Evolutionary conservation across 1,139 yeast species (phyloP).

Genomic region (Candida frijolesensis): DNA sequence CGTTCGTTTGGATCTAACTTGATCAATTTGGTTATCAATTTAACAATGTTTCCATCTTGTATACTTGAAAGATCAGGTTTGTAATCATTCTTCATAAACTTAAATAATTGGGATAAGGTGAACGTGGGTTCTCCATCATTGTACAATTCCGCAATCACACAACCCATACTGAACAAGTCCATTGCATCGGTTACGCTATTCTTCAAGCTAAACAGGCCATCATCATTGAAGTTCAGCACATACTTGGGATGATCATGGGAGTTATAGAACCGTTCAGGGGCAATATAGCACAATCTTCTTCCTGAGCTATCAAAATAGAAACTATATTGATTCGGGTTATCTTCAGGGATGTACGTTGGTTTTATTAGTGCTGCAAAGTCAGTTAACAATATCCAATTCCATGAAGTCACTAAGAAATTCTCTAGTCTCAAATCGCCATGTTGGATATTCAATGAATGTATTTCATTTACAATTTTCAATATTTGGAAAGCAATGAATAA

Average conservation of each 20-base stretch:
- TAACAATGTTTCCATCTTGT: slow-evolving; percentile 41
- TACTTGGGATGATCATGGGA: slow-evolving; percentile 22
- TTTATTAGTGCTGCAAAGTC: slow-evolving; percentile 81
- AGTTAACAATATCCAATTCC: slow-evolving; percentile 83
- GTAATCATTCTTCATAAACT: slow-evolving; percentile 72
- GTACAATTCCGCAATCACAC: slow-evolving; percentile 88
- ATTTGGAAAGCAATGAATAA: slow-evolving; percentile 84
- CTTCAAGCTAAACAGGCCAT: slow-evolving; percentile 27
- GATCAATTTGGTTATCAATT: slow-evolving; percentile 64
- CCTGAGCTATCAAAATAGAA: slow-evolving; percentile 91
- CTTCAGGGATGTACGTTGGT: slow-evolving; percentile 87
- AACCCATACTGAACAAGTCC: slow-evolving; percentile 92
- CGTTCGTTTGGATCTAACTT: slow-evolving; percentile 63
- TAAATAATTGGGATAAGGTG: slow-evolving; percentile 82
- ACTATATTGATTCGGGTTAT: slow-evolving; percentile 91
- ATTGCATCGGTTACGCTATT: slow-evolving; percentile 58
- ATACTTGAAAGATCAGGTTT: slow-evolving; percentile 61
- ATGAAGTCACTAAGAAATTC: slow-evolving; percentile 81
- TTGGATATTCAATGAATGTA: slow-evolving; percentile 61
- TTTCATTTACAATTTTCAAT: slow-evolving; percentile 56
- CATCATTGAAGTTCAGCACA: slow-evolving; percentile 26
- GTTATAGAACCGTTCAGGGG: slow-evolving; percentile 84
- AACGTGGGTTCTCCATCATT: slow-evolving; percentile 86
- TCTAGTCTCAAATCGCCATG: slow-evolving; percentile 96
- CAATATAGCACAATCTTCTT: slow-evolving; percentile 84